Percentiles rank a stretch among this genome's conserved stretches.
phyloP scores from a whole-genome alignment of 768 basidiomycete genomes.

The Butyriboletus loyo region DNA sequence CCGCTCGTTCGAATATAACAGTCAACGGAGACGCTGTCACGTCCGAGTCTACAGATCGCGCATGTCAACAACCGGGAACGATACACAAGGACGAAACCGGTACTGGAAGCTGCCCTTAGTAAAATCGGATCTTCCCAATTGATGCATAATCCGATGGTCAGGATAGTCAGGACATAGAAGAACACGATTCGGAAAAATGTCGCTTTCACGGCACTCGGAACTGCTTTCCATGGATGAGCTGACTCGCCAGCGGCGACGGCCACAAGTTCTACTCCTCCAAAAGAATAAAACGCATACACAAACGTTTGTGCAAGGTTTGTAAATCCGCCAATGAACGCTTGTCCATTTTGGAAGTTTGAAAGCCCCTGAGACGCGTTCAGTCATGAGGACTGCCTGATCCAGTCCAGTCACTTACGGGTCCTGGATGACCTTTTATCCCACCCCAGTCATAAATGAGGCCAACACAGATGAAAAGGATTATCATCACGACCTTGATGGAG shows the following conservation, averaged over 20 bases:
- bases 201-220: slow-evolving; percentile 63
- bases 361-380: slow-evolving; percentile 41
- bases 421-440: slow-evolving; percentile 54
- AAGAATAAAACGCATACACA: slow-evolving; percentile 70
- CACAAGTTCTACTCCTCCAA: slow-evolving; percentile 67
- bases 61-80: not conserved
- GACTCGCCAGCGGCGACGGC: slow-evolving; percentile 73
- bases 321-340: slow-evolving; percentile 55
- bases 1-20: slow-evolving; percentile 59
- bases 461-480: slow-evolving; percentile 58
- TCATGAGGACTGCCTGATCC: not conserved
- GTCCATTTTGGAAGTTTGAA: slow-evolving; percentile 45
- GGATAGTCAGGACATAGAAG: slow-evolving; percentile 62
- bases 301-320: slow-evolving; percentile 53
- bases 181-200: slow-evolving; percentile 65
- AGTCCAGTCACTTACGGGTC: slow-evolving; percentile 40
- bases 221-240: slow-evolving; percentile 56
- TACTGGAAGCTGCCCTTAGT: slow-evolving; percentile 44
- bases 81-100: slow-evolving; percentile 2
- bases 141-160: slow-evolving; percentile 65
- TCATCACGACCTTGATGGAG: slow-evolving; percentile 60
- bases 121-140: slow-evolving; percentile 56
- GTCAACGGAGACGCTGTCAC: slow-evolving; percentile 62
- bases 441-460: slow-evolving; percentile 64
- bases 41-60: slow-evolving; percentile 35